phyloP scores from a whole-genome alignment of 805 yeast genomes.

The Candida glaebosa region DNA sequence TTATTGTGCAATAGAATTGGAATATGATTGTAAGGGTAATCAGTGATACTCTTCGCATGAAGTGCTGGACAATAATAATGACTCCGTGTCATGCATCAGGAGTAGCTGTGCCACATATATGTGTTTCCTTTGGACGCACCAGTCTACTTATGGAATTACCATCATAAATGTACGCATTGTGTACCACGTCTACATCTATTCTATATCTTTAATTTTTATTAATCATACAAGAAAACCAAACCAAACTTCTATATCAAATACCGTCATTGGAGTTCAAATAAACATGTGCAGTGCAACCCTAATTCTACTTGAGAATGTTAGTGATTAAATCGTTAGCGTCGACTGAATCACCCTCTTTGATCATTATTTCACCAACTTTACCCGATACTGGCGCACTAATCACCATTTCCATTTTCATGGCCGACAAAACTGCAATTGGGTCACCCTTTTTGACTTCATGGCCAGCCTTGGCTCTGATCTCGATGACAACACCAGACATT shows the following conservation, averaged over 20 bases:
- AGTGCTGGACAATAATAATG: too few relatives aligned
- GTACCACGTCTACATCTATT: too few relatives aligned
- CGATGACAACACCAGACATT: slow-evolving; percentile 98
- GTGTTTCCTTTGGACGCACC: too few relatives aligned
- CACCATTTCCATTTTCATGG: slow-evolving; percentile 99
- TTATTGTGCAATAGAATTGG: too few relatives aligned
- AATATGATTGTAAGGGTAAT: too few relatives aligned
- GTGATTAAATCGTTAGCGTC: slow-evolving; percentile 87
- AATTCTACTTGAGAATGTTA: slow-evolving; percentile 23
- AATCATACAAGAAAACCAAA: background rate
- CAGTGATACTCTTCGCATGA: too few relatives aligned
- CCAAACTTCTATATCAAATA: background rate
- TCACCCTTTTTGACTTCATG: slow-evolving; percentile 94
- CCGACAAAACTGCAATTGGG: slow-evolving; percentile 87
- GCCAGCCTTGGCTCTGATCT: slow-evolving; percentile 86
- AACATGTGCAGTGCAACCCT: background rate
- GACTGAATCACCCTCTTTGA: slow-evolving; percentile 90
- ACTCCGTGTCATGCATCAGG: too few relatives aligned
- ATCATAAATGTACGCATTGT: too few relatives aligned
- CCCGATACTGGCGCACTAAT: slow-evolving; percentile 91
- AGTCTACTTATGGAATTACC: too few relatives aligned
- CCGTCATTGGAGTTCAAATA: background rate
- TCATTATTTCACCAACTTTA: slow-evolving; percentile 68
- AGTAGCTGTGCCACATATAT: too few relatives aligned
- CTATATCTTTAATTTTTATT: background rate